Base-by-base conservation (phyloP, 2,329 filamentous ascomycete species). In the Sphaerostilbella broomeana region DNA sequence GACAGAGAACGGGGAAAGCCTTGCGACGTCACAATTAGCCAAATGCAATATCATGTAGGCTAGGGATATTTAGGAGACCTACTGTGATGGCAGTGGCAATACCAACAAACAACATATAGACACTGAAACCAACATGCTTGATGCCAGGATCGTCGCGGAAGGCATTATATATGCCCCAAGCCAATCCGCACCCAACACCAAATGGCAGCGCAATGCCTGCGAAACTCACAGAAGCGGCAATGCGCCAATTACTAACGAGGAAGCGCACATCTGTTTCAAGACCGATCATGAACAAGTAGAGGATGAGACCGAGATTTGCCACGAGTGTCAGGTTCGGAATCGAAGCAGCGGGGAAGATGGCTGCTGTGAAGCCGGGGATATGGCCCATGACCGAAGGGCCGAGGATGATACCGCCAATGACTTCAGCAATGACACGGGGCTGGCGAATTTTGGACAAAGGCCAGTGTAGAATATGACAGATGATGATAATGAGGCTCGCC, bases 81-180 rank as follows among this genome's bases (percentile, higher is more conserved):
- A 57, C 55, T 1, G 90, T 95, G 51, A 97, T 97, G 19, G 88
- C 85, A 62, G 95, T 81, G 1, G 90, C 90, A 38, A 94, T 89
- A 60, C 89, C 90, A 48, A 95, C 85, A 57, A 97, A 97, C 19
- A 75, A 62, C 45, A 69, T 69, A 33, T 87, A 77, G 9, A 71
- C 64, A 34, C 68, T 69, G 44, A 77, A 77, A 15, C 59, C 53
- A 43, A 75, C 68, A 24, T 61, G 54, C 12, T 61, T 48, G 16
- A 63, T 52, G 27, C 60, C 59, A 4, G 53, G 47, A 22, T 72
- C 67, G 9, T 55, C 25, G 16, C 68, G 68, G 52, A 94, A 94
- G 42, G 88, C 62, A 43, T 88, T 63, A 53, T 87, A 94, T 10
- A 95, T 61, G 1, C 88, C 88, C 60, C 80, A 88, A 3, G 88